These are phyloP conservation scores for Xylaria venustula DNA, from an alignment of 495 filamentous ascomycete species.

Conservation along the genomic window DNA sequence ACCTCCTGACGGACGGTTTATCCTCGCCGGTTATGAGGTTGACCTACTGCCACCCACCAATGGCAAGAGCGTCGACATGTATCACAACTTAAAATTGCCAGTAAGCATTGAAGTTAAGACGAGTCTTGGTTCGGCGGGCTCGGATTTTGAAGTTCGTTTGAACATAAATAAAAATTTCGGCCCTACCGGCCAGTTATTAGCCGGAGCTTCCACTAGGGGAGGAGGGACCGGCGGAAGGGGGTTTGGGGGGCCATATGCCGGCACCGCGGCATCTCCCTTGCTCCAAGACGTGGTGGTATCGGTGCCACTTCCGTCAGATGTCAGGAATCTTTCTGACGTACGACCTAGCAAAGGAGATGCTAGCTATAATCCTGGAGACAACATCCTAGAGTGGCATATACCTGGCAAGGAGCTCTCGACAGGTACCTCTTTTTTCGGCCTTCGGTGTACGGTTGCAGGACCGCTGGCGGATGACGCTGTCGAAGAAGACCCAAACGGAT, in stretches of 20 bases:
- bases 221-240: conserved; percentile 50
- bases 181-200: conserved; percentile 28
- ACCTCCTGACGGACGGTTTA: conserved; percentile 93
- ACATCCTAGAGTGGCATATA: conserved; percentile 79
- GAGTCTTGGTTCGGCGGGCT: conserved; percentile 64
- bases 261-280: conserved; percentile 54
- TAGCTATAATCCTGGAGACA: conserved; percentile 68
- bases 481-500: conserved; percentile 51
- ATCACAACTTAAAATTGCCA: conserved; percentile 67
- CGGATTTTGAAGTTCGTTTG: conserved; percentile 88
- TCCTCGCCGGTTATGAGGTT: conserved; percentile 91
- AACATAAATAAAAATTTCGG: conserved; percentile 66
- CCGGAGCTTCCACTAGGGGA: conserved; percentile 53
- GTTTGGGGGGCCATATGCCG: conserved; percentile 38
- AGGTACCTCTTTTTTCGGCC: conserved; percentile 63
- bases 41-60: conserved; percentile 70
- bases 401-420: conserved; percentile 62
- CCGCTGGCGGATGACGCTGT: conserved; percentile 59
- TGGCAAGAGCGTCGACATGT: conserved; percentile 39
- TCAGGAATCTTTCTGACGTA: conserved; percentile 86
- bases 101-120: conserved; percentile 80
- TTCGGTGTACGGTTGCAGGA: conserved; percentile 79
- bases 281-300: conserved; percentile 80
- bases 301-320: conserved; percentile 74
- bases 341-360: conserved; percentile 83